phyloP scores from a whole-genome alignment of 192 early-diverging fungal species.

The Phycomyces blakesleeanus region DNA sequence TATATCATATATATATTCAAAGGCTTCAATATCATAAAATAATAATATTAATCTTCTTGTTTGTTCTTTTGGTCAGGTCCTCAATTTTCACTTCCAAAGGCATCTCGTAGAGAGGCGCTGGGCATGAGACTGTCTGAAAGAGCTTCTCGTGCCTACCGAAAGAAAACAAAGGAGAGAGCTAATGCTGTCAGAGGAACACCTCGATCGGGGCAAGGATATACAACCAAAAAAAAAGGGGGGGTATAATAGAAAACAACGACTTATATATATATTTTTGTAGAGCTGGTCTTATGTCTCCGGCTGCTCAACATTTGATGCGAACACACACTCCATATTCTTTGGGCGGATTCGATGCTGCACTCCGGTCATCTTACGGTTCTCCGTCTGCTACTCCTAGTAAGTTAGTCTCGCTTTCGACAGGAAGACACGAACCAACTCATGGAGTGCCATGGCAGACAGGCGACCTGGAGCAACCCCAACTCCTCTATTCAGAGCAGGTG shows the following conservation, averaged over 20 bases:
- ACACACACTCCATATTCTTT: conserved; percentile 19
- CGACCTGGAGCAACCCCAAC: conserved; percentile 21
- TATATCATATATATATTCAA: conserved; percentile 11
- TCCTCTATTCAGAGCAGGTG: conserved; percentile 26
- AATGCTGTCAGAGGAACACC: conserved; percentile 10
- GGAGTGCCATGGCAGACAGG: not conserved
- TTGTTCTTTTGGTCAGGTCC: conserved; percentile 27
- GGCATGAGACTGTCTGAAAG: conserved; percentile 57
- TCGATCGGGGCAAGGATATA: conserved; percentile 9
- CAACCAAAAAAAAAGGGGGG: not conserved
- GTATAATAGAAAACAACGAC: not conserved
- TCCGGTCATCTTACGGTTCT: conserved; percentile 29
- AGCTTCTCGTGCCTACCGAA: conserved; percentile 53
- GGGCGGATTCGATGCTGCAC: conserved; percentile 22
- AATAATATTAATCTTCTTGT: no score
- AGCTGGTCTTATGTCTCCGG: conserved; percentile 30
- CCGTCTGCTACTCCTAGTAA: not conserved
- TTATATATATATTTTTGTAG: conserved; percentile 7
- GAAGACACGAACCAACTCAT: not conserved
- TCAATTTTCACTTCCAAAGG: conserved; percentile 56
- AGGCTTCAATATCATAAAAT: conserved; percentile 8
- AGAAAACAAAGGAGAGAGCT: conserved; percentile 14
- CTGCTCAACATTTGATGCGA: conserved; percentile 29
- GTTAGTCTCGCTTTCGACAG: not conserved
- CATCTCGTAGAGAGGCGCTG: conserved; percentile 60